Evolutionary conservation across 2,329 filamentous ascomycete species (phyloP).

Genomic region (Diplodia intermedia): DNA sequence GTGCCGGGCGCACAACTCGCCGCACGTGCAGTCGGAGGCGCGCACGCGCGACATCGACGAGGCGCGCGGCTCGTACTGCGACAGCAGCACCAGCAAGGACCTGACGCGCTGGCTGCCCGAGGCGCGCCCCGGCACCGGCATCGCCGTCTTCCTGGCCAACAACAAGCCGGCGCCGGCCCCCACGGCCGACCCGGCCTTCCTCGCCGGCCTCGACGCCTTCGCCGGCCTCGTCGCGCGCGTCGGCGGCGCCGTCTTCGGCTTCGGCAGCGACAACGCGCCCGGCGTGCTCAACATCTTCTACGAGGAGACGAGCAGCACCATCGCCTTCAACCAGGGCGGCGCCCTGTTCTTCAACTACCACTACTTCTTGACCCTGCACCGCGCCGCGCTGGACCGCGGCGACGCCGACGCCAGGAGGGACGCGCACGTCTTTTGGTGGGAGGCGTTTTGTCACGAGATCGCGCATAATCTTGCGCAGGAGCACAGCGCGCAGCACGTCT

Average conservation of each 20-base stretch:
- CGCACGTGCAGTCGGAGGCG: slow-evolving; percentile 74
- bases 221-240: slow-evolving; percentile 2
- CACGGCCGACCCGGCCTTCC: background rate
- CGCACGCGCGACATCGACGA: slow-evolving; percentile 77
- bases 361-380: slow-evolving; percentile 83
- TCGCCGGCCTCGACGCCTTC: slow-evolving; percentile 15
- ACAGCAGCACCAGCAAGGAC: slow-evolving; percentile 75
- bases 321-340: slow-evolving; percentile 89
- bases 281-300: slow-evolving; percentile 66
- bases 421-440: slow-evolving; percentile 87
- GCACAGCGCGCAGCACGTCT: slow-evolving; percentile 56
- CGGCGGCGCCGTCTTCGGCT: slow-evolving; percentile 4
- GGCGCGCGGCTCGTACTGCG: slow-evolving; percentile 80
- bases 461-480: slow-evolving; percentile 87
- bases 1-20: slow-evolving; percentile 77
- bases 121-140: slow-evolving; percentile 2
- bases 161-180: slow-evolving; percentile 10
- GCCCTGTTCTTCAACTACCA: slow-evolving; percentile 93
- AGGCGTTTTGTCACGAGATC: slow-evolving; percentile 93
- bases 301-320: slow-evolving; percentile 54
- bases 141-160: slow-evolving; percentile 29
- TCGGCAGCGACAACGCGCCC: slow-evolving; percentile 39
- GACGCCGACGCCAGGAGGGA: slow-evolving; percentile 56
- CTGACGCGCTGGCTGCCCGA: slow-evolving; percentile 50
- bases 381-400: slow-evolving; percentile 46